Percentiles rank a stretch among this genome's conserved stretches.
Conservation (phyloP, 352 stramenopile genomes). For the Pythium biforme region DNA sequence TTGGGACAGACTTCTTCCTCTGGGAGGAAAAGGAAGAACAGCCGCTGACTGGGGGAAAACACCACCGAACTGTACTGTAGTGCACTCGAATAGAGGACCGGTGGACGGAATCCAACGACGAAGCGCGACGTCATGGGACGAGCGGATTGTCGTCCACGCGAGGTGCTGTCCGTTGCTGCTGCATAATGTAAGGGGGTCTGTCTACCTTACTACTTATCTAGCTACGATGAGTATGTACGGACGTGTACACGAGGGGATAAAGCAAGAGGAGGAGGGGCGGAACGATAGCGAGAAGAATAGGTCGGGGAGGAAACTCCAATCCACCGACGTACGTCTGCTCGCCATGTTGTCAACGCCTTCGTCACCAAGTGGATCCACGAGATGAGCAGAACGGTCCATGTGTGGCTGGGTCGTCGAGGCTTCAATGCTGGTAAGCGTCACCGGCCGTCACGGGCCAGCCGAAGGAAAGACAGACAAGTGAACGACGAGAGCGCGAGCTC, state of each 20-base stretch:
- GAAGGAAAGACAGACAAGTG: not conserved
- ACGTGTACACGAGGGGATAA: no score
- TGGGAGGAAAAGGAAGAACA: not conserved
- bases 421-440: not conserved
- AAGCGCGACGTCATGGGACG: no score
- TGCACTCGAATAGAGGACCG: slow-evolving; percentile 2
- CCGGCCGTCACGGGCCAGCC: not conserved
- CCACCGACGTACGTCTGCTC: not conserved
- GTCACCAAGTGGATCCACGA: not conserved
- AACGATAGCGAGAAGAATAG: no score
- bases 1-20: not conserved
- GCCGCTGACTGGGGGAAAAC: not conserved
- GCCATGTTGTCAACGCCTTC: not conserved
- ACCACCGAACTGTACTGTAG: not conserved
- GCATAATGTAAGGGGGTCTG: no score
- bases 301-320: no score
- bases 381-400: not conserved
- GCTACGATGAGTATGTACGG: no score
- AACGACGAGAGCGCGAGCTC: not conserved
- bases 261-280: no score
- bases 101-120: no score
- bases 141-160: no score
- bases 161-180: no score
- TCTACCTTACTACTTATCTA: no score
- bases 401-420: not conserved